phyloP scores from a whole-genome alignment of 2,329 filamentous ascomycete genomes.

The Knufia fluminis region DNA sequence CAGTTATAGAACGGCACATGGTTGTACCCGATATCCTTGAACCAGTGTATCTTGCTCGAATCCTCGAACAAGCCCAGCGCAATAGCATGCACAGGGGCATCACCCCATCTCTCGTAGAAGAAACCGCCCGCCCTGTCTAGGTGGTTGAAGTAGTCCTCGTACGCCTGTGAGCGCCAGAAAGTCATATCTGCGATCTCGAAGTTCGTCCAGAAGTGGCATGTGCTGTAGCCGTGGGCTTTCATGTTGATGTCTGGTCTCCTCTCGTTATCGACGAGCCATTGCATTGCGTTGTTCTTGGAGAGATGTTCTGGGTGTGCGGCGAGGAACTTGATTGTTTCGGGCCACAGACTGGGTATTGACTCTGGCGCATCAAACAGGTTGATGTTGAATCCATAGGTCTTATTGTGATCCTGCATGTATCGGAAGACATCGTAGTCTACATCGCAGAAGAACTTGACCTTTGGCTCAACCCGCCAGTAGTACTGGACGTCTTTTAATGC shows the following conservation, averaged over 20 bases:
- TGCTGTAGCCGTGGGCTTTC: conserved; percentile 85
- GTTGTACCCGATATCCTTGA: conserved; percentile 97
- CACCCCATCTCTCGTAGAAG: conserved; percentile 98
- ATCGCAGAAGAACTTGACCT: conserved; percentile 98
- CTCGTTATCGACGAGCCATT: conserved; percentile 73
- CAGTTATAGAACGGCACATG: conserved; percentile 99
- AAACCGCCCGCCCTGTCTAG: conserved; percentile 90
- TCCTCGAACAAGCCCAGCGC: conserved; percentile 89
- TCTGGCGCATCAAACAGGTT: conserved; percentile 88
- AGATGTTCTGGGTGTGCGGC: conserved; percentile 73
- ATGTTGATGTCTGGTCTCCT: conserved; percentile 69
- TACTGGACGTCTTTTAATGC: conserved; percentile 73
- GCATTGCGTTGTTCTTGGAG: conserved; percentile 73
- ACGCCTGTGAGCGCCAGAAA: conserved; percentile 83
- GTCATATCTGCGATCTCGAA: conserved; percentile 92
- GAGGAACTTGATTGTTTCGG: conserved; percentile 87
- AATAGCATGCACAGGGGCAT: conserved; percentile 93
- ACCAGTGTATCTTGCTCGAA: conserved; percentile 87
- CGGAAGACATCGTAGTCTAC: conserved; percentile 97
- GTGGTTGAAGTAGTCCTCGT: conserved; percentile 94
- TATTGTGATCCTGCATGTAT: conserved; percentile 97
- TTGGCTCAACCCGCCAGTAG: conserved; percentile 98
- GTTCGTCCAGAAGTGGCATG: conserved; percentile 99
- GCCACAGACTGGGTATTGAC: conserved; percentile 82
- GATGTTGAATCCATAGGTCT: conserved; percentile 98